Evolutionary conservation across 1,284 basidiomycete genomes (phyloP).

Genomic region (Trichosporon ovoides): DNA sequence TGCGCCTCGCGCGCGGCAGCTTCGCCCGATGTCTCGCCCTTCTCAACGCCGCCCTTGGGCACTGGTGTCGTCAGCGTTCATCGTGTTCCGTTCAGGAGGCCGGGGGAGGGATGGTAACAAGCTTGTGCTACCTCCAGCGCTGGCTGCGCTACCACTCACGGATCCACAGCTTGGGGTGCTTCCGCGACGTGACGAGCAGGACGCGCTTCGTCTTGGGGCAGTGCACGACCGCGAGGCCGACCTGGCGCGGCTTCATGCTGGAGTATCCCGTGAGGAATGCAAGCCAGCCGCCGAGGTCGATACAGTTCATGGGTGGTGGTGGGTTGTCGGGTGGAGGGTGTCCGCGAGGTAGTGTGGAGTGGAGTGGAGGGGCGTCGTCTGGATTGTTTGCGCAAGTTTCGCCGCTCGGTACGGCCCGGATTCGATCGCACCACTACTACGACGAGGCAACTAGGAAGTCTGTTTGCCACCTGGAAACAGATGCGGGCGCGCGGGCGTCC

Average conservation of each 20-base stretch:
- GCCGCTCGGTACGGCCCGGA: too few species aligned
- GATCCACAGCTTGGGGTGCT: conserved; percentile 43
- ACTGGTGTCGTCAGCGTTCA: conserved; percentile 22
- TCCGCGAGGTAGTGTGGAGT: too few species aligned
- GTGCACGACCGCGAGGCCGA: conserved; percentile 41
- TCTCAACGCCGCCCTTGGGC: conserved; percentile 45
- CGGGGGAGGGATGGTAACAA: background rate
- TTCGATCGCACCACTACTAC: too few species aligned
- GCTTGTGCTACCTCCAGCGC: too few species aligned
- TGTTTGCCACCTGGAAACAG: too few species aligned
- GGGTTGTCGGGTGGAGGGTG: background rate
- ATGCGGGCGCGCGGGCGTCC: too few species aligned
- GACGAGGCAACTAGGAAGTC: too few species aligned
- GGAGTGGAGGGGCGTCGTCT: too few species aligned
- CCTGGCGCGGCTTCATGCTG: conserved; percentile 28
- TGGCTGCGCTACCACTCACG: conserved; percentile 29
- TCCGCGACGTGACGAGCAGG: conserved; percentile 42
- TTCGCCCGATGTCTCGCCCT: conserved; percentile 40
- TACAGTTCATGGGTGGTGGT: background rate
- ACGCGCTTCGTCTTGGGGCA: conserved; percentile 28
- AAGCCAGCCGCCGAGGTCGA: background rate
- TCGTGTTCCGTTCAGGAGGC: background rate
- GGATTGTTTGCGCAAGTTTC: too few species aligned
- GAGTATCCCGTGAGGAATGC: background rate
- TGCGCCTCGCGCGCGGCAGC: conserved; percentile 45